A percentile compares a stretch with the other conserved stretches of the same genome.
Evolutionary conservation across 1,284 basidiomycete species (phyloP).

Genomic region (Cystobasidium sp.): DNA sequence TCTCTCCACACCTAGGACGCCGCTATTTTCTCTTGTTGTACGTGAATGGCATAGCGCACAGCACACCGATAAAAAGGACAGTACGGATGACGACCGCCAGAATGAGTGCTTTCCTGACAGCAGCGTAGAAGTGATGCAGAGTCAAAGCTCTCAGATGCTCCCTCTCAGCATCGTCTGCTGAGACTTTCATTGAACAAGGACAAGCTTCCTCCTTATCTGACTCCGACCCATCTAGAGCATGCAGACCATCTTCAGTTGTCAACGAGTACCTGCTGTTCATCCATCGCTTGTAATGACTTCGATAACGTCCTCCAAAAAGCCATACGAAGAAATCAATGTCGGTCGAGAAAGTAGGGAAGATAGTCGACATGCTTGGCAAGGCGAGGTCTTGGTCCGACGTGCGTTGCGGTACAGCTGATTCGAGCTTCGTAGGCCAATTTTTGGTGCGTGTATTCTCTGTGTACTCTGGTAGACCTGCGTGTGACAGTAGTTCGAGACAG

Average conservation of each 20-base stretch:
- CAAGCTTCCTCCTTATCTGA: no score
- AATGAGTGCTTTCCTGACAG: slow-evolving; percentile 85
- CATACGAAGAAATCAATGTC: slow-evolving; percentile 99
- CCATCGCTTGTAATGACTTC: slow-evolving; percentile 88
- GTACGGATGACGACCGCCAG: slow-evolving; percentile 83
- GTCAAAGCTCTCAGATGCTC: slow-evolving; percentile 97
- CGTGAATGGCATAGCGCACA: no score
- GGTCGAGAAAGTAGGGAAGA: slow-evolving; percentile 92
- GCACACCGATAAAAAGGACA: slow-evolving; percentile 39
- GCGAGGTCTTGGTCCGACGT: slow-evolving; percentile 34
- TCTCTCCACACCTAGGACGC: no score
- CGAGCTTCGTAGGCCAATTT: neutral
- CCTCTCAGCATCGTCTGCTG: slow-evolving; percentile 29
- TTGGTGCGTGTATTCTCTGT: slow-evolving; percentile 58
- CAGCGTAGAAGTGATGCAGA: slow-evolving; percentile 88
- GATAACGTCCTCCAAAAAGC: slow-evolving; percentile 95
- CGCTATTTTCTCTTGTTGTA: no score
- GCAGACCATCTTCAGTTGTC: neutral
- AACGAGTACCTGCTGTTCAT: slow-evolving; percentile 58
- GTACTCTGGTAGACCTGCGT: slow-evolving; percentile 63
- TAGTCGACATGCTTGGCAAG: slow-evolving; percentile 61
- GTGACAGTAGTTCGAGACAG: slow-evolving; percentile 59
- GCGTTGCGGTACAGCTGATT: neutral
- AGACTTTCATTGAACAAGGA: neutral
- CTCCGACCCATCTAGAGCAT: neutral